Evolutionary conservation across 2,329 filamentous ascomycete species (phyloP).

Genomic region (Verticillium isaacii): DNA sequence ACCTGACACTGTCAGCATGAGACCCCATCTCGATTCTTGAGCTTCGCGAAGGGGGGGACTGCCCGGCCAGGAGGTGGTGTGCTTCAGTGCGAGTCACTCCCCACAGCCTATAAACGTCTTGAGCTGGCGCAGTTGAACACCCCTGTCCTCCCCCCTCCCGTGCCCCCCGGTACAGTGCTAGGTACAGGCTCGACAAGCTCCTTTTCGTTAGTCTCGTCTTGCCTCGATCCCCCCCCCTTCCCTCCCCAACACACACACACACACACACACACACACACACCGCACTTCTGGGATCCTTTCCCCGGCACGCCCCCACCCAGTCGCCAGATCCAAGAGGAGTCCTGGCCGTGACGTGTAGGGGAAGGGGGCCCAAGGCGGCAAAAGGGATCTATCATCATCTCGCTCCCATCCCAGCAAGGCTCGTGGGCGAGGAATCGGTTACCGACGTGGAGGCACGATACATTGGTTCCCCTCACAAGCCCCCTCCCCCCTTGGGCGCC

Average conservation of each 20-base stretch:
- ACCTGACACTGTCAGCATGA: slow-evolving; percentile 2
- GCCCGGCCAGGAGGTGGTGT: neutral
- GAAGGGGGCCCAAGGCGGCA: neutral
- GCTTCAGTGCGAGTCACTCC: neutral
- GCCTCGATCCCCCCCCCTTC: slow-evolving; percentile 2
- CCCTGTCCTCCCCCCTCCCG: neutral
- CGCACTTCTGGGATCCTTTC: slow-evolving; percentile 11
- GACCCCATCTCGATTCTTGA: slow-evolving; percentile 12
- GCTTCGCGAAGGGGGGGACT: neutral
- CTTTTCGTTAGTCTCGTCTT: slow-evolving; percentile 2
- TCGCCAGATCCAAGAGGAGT: neutral
- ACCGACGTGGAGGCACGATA: slow-evolving; percentile 1
- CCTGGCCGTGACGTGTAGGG: neutral
- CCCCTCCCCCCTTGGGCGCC: too few relatives aligned
- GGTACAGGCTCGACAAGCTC: slow-evolving; percentile 2
- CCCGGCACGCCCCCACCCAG: slow-evolving; percentile 4
- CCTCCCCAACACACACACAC: slow-evolving; percentile 1
- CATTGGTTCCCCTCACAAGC: neutral
- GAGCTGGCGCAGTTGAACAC: neutral
- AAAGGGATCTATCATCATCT: slow-evolving; percentile 11
- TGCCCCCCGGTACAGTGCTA: neutral
- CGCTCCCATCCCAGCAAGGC: neutral
- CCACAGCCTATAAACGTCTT: neutral
- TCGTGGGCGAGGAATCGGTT: neutral
- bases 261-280: slow-evolving; percentile 11